These are phyloP conservation scores for Ceratocystis eucalypticola DNA, from an alignment of 2,329 filamentous ascomycete species.

Conservation along the genomic window DNA sequence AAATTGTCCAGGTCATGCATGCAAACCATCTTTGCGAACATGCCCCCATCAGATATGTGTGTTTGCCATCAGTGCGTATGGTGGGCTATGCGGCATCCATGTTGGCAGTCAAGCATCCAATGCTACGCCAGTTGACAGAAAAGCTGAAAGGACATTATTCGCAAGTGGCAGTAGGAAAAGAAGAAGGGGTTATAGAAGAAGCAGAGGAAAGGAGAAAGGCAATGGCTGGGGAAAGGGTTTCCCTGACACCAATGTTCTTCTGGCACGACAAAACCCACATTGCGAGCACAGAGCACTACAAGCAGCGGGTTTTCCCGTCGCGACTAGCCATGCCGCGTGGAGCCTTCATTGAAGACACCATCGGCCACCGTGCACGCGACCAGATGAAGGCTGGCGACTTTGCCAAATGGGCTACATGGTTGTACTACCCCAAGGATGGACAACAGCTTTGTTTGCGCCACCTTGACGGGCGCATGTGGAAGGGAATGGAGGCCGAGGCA, in stretches of 20 bases:
- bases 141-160: slow-evolving; percentile 27
- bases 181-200: neutral
- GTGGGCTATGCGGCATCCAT: slow-evolving; percentile 36
- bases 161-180: neutral
- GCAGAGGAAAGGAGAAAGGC: neutral
- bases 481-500: slow-evolving; percentile 25
- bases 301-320: slow-evolving; percentile 36
- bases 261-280: slow-evolving; percentile 47
- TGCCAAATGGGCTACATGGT: slow-evolving; percentile 41
- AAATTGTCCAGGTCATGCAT: slow-evolving; percentile 36
- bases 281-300: slow-evolving; percentile 36
- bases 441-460: slow-evolving; percentile 35
- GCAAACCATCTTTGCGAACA: slow-evolving; percentile 24
- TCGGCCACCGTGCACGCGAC: slow-evolving; percentile 40
- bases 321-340: slow-evolving; percentile 38
- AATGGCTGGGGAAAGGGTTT: slow-evolving; percentile 24
- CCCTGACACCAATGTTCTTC: slow-evolving; percentile 43
- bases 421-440: slow-evolving; percentile 39
- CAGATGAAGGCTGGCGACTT: slow-evolving; percentile 43
- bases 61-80: slow-evolving; percentile 39
- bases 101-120: slow-evolving; percentile 32
- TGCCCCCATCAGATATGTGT: slow-evolving; percentile 38
- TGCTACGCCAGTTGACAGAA: slow-evolving; percentile 31
- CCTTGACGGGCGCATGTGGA: slow-evolving; percentile 38
- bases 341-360: slow-evolving; percentile 43